Base-by-base conservation (phyloP, 1,284 basidiomycete genomes). In the Gomphus bonarii region DNA sequence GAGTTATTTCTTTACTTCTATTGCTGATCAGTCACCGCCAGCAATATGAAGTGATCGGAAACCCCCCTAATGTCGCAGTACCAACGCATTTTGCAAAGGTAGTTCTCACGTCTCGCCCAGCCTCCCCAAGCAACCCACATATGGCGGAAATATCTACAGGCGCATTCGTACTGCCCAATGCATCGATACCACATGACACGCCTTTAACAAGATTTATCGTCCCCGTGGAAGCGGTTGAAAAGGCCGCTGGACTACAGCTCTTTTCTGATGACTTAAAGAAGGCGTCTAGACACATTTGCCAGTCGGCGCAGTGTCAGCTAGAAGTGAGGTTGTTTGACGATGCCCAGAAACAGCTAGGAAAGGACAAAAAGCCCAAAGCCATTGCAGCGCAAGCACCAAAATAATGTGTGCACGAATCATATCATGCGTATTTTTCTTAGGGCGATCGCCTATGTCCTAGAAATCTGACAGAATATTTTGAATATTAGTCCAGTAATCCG, bases 71-170 rank as follows among this genome's bases (percentile, higher is more conserved):
- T 65, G 77, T 98, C 55, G 76, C 88, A 35, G 97, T 99, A 7
- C 97, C 97, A 0, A 99, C 97, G 4, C 97, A 99, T 69, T 99
- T 99, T 69, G 95, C 95, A 35, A 99, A 98, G 72, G 94, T 98
- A 31, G 84, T 98, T 28, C 76, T 97, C 54, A 82, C 89, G 1
- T 79, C 90, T 0, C 80, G 80, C 63, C 84, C 90, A 0, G 76
- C 82, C 20, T 91, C 87, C 3, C 80, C 87, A 0, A 79, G 79
- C 38, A 85, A 80, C 0, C 88, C 89, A 11, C 73, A 85, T 53
- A 68, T 85, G 12, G 75, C 79, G 10, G 91, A 95, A 64, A 75
- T 94, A 52, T 84, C 89, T 0, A 81, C 89, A 2, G 93, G 92
- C 28, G 94, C 94, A n/a, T 97, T 97, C 67, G 88, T 97, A 10